These are phyloP conservation scores for Paratinospora sagittata DNA, from an alignment of 164 flowering plant species.

Conservation along the genomic window DNA sequence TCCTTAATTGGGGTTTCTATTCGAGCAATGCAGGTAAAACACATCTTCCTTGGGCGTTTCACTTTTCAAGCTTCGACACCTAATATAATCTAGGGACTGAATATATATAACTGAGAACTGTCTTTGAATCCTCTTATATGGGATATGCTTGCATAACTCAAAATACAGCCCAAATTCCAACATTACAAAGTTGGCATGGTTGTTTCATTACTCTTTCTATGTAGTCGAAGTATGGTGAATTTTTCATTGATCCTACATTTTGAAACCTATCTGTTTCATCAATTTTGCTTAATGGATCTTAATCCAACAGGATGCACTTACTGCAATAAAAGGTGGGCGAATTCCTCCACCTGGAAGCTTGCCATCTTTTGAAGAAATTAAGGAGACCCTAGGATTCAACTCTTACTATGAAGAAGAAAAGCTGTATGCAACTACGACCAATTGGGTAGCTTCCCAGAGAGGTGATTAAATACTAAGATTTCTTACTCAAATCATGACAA, in stretches of 20 bases:
- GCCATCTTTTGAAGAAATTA: conserved; percentile 88
- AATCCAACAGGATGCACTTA: conserved; percentile 70
- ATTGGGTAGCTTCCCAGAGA: conserved; percentile 25
- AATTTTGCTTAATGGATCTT: neutral
- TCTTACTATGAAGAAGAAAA: conserved; percentile 83
- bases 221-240: neutral
- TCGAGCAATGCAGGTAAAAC: conserved; percentile 84
- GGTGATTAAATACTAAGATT: conserved; percentile 8
- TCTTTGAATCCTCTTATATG: neutral
- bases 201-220: neutral
- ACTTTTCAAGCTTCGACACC: neutral
- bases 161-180: neutral
- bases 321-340: conserved; percentile 80
- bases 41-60: neutral
- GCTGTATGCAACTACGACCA: conserved; percentile 42
- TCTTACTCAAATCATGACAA: neutral
- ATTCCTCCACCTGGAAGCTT: conserved; percentile 88
- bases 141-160: neutral
- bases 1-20: conserved; percentile 92
- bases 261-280: neutral
- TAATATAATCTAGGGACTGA: neutral
- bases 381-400: conserved; percentile 80
- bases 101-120: neutral
- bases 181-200: neutral
- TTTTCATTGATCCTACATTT: neutral